Percentiles rank a stretch among this genome's conserved stretches.
These are phyloP conservation scores for Melampsora americana DNA, from an alignment of 1,284 basidiomycete genomes.

Conservation along the genomic window DNA sequence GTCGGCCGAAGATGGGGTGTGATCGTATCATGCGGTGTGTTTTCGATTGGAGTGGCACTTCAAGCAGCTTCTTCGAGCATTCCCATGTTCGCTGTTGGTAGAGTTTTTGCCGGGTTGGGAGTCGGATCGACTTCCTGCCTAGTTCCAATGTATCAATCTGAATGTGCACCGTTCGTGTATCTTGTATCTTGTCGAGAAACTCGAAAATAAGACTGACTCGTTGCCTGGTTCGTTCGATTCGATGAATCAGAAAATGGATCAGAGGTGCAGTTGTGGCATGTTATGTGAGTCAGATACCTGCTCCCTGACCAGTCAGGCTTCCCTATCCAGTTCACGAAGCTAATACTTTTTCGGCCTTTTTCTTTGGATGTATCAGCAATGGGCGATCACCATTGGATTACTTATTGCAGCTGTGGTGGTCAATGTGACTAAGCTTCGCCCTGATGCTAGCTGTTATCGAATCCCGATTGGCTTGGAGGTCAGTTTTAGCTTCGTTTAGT, in stretches of 20 bases:
- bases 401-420: conserved; percentile 44
- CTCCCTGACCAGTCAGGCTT: conserved; percentile 6
- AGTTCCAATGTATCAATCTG: conserved; percentile 52
- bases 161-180: conserved; percentile 51
- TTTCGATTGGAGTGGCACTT: conserved; percentile 7
- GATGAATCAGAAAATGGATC: conserved; percentile 47
- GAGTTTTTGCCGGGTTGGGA: conserved; percentile 52
- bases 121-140: conserved; percentile 50
- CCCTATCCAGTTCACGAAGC: background rate
- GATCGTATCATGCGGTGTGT: conserved; percentile 2
- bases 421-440: conserved; percentile 46
- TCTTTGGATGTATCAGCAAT: conserved; percentile 48
- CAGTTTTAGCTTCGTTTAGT: background rate
- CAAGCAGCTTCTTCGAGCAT: conserved; percentile 9
- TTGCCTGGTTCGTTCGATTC: background rate
- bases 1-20: conserved; percentile 5
- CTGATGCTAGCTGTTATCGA: conserved; percentile 47
- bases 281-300: conserved; percentile 52
- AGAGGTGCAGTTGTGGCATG: conserved; percentile 52
- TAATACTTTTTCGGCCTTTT: background rate
- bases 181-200: background rate
- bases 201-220: background rate
- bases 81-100: conserved; percentile 49
- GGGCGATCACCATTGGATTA: conserved; percentile 61
- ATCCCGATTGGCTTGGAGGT: conserved; percentile 51